A percentile compares a stretch with the other conserved stretches of the same genome.
These are phyloP conservation scores for Pterocarpus santalinus DNA, from an alignment of 306 rosid species.

Conservation along the genomic window DNA sequence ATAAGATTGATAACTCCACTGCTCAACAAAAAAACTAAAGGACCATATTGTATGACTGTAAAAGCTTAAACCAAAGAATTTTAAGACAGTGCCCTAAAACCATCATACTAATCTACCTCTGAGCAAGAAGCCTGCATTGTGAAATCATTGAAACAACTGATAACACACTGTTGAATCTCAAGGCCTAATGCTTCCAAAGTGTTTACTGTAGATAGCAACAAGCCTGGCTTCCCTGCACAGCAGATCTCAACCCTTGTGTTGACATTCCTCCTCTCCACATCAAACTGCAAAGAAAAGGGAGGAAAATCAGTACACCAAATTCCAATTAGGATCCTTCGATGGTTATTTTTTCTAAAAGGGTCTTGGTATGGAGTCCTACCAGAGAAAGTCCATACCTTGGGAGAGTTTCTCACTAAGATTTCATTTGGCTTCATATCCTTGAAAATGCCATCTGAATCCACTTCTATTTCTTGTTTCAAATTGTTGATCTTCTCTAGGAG, in stretches of 20 bases:
- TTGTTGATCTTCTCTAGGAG: slow-evolving; percentile 72
- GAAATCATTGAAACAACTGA: slow-evolving; percentile 86
- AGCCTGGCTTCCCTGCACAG: slow-evolving; percentile 84
- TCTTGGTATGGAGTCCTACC: not conserved
- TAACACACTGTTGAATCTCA: slow-evolving; percentile 85
- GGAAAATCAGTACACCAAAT: not conserved
- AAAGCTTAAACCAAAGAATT: not conserved
- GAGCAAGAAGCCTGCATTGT: slow-evolving; percentile 90
- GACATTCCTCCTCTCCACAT: slow-evolving; percentile 74
- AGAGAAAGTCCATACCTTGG: slow-evolving; percentile 61
- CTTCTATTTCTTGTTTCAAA: slow-evolving; percentile 66
- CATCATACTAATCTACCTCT: slow-evolving; percentile 58
- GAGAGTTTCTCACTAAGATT: slow-evolving; percentile 69
- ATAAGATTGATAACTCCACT: not conserved
- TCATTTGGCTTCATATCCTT: slow-evolving; percentile 69
- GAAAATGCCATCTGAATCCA: slow-evolving; percentile 55
- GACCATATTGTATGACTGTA: not conserved
- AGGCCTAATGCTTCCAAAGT: slow-evolving; percentile 81
- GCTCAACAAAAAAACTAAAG: not conserved
- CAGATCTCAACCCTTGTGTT: slow-evolving; percentile 76
- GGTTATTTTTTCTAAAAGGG: not conserved
- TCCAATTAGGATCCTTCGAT: not conserved
- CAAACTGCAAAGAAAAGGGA: slow-evolving; percentile 61
- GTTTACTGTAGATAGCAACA: slow-evolving; percentile 70
- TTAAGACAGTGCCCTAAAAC: not conserved